Conservation (phyloP, 768 basidiomycete genomes). For the Lactarius akahatsu region DNA sequence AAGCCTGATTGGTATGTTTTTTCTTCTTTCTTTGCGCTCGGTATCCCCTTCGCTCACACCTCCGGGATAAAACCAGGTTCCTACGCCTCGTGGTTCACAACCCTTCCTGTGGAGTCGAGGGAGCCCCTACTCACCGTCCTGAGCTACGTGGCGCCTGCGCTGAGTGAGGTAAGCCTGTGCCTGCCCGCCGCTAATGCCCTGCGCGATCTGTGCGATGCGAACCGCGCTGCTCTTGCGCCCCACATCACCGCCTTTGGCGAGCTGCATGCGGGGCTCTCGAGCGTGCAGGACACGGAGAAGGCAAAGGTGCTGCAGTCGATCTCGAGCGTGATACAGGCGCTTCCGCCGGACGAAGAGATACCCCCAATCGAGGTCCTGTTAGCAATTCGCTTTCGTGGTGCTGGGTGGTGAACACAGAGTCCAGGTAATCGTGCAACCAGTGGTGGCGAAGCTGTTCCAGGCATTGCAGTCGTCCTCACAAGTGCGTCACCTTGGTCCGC, state of each 20-base stretch:
- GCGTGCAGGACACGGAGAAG: constrained; percentile 84
- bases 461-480: constrained; percentile 54
- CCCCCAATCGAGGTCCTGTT: constrained; percentile 65
- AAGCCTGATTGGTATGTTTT: constrained; percentile 63
- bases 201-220: constrained; percentile 86
- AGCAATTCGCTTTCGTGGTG: not conserved
- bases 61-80: constrained; percentile 44
- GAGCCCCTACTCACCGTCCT: constrained; percentile 61
- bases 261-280: constrained; percentile 71
- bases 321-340: constrained; percentile 88
- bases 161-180: constrained; percentile 63
- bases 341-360: constrained; percentile 76
- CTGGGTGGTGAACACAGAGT: constrained; percentile 5
- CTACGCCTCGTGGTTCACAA: constrained; percentile 80
- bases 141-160: constrained; percentile 65
- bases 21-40: not conserved
- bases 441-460: constrained; percentile 66
- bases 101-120: constrained; percentile 39
- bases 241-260: constrained; percentile 85
- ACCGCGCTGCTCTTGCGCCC: constrained; percentile 76
- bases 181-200: constrained; percentile 78
- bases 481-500: constrained; percentile 39
- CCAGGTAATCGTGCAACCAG: constrained; percentile 73
- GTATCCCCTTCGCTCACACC: not conserved
- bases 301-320: constrained; percentile 91